phyloP scores from a whole-genome alignment of 805 yeast species.

The Ogataea degrootiae region DNA sequence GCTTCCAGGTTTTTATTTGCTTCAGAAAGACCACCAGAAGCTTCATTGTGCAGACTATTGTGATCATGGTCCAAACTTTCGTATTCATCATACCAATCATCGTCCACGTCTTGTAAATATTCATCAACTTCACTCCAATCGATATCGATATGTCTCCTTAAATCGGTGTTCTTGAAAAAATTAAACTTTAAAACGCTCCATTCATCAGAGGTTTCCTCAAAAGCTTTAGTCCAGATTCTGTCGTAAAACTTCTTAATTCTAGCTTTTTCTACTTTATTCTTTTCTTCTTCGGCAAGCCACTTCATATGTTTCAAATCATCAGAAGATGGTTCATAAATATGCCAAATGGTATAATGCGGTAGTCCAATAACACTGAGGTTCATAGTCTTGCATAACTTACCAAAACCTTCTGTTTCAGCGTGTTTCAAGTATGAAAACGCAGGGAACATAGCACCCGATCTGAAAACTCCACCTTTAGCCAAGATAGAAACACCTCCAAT shows the following conservation, averaged over 20 bases:
- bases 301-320: conserved; percentile 84
- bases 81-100: conserved; percentile 15
- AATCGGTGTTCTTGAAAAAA: conserved; percentile 74
- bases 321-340: conserved; percentile 85
- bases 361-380: conserved; percentile 80
- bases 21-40: conserved; percentile 10
- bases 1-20: conserved; percentile 14
- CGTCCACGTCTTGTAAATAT: conserved; percentile 25
- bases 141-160: conserved; percentile 45
- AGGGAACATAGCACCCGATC: conserved; percentile 88
- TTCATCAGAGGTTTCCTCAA: conserved; percentile 67
- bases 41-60: conserved; percentile 1
- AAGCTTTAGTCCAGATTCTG: conserved; percentile 74
- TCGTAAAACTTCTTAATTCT: conserved; percentile 64
- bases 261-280: conserved; percentile 56
- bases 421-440: conserved; percentile 91
- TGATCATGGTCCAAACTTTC: conserved; percentile 7
- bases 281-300: conserved; percentile 79
- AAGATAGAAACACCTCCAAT: conserved; percentile 94
- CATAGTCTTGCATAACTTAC: conserved; percentile 80
- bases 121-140: conserved; percentile 70
- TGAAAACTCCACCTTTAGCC: conserved; percentile 78
- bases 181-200: conserved; percentile 70
- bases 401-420: conserved; percentile 96
- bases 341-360: conserved; percentile 94